A percentile compares a stretch with the other conserved stretches of the same genome.
phyloP scores from a whole-genome alignment of 371 early-diverging fungal species.

The Synchytrium microbalum region DNA sequence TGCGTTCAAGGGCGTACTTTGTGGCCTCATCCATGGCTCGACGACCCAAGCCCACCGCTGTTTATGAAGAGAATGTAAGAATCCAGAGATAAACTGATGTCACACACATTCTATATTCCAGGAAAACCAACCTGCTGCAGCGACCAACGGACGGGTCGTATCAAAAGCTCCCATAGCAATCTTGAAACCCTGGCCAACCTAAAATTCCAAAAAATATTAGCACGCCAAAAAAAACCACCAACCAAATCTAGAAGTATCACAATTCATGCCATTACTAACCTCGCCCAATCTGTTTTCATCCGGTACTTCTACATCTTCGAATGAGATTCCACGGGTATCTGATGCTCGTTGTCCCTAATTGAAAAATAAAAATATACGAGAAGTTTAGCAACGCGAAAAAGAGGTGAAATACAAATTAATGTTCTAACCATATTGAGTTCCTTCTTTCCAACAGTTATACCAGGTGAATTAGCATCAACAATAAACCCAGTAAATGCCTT shows the following conservation, averaged over 20 bases:
- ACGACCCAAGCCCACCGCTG: conserved; percentile 85
- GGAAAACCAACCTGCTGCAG: no score
- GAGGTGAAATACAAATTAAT: conserved; percentile 1
- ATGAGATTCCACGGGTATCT: conserved; percentile 91
- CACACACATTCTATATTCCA: no score
- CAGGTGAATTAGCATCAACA: conserved; percentile 84
- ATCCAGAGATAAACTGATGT: background rate
- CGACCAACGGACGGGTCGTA: conserved; percentile 88
- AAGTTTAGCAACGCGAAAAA: background rate
- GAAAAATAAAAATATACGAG: no score
- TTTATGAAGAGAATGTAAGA: no score
- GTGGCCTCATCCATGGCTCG: conserved; percentile 93
- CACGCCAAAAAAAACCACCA: conserved; percentile 4
- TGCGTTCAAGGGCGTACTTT: conserved; percentile 78
- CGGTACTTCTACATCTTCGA: conserved; percentile 90
- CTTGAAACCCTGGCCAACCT: conserved; percentile 90
- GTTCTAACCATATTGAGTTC: conserved; percentile 93
- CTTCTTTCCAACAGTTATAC: conserved; percentile 86
- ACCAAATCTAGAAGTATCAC: conserved; percentile 48
- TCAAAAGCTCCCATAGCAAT: conserved; percentile 97
- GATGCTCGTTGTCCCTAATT: conserved; percentile 76
- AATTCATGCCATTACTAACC: conserved; percentile 21
- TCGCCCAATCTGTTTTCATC: conserved; percentile 61
- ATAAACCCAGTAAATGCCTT: conserved; percentile 94
- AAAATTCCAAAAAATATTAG: conserved; percentile 30